These are phyloP conservation scores for Termitomyces sp. DNA, from an alignment of 768 basidiomycete species.

Conservation along the genomic window DNA sequence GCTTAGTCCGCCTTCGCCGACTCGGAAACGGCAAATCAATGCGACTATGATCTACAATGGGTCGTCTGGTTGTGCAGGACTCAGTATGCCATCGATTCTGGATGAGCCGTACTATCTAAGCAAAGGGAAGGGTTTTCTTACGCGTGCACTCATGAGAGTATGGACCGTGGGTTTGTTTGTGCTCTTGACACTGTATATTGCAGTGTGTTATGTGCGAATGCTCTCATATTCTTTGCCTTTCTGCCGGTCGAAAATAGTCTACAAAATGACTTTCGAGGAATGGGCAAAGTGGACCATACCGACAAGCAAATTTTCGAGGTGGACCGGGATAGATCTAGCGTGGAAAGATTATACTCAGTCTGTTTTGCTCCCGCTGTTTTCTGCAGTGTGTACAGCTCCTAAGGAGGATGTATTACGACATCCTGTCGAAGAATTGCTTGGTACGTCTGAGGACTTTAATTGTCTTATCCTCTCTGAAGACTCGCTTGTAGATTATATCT, in stretches of 20 bases:
- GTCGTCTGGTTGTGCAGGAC: slow-evolving; percentile 43
- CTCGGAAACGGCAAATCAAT: slow-evolving; percentile 23
- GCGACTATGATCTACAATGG: slow-evolving; percentile 66
- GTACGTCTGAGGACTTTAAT: slow-evolving; percentile 26
- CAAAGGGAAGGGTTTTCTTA: slow-evolving; percentile 13
- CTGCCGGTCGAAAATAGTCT: slow-evolving; percentile 21
- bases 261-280: slow-evolving; percentile 37
- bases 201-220: slow-evolving; percentile 41
- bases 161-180: slow-evolving; percentile 33
- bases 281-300: slow-evolving; percentile 44
- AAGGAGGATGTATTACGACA: slow-evolving; percentile 47
- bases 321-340: slow-evolving; percentile 38
- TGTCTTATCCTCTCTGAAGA: neutral
- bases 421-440: slow-evolving; percentile 61
- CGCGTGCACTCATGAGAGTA: slow-evolving; percentile 15
- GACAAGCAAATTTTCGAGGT: slow-evolving; percentile 29
- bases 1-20: slow-evolving; percentile 24
- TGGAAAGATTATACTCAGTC: slow-evolving; percentile 50
- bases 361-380: slow-evolving; percentile 60
- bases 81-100: slow-evolving; percentile 43
- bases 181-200: slow-evolving; percentile 34
- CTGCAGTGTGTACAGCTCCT: slow-evolving; percentile 66
- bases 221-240: slow-evolving; percentile 38
- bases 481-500: slow-evolving; percentile 55
- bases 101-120: slow-evolving; percentile 16